Evolutionary conservation across 1,139 yeast genomes (phyloP).

Genomic region (Yamadazyma spencermartinsiae): DNA sequence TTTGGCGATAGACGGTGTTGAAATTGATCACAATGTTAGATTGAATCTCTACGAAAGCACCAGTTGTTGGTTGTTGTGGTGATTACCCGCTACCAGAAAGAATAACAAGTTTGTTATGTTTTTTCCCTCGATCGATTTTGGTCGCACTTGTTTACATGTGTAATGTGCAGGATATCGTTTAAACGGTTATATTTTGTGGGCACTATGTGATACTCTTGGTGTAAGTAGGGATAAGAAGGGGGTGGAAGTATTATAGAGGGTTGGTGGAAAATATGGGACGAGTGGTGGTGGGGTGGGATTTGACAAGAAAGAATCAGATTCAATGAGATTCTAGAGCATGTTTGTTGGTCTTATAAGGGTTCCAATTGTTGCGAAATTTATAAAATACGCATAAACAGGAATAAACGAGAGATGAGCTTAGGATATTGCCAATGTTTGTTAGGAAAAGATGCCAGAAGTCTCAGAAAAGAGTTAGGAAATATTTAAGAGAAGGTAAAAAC

Average conservation of each 20-base stretch:
- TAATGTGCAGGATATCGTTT: not conserved
- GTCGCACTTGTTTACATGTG: not conserved
- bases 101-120: not conserved
- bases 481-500: too few species aligned
- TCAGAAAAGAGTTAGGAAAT: not conserved
- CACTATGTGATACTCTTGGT: too few species aligned
- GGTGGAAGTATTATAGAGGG: too few species aligned
- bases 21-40: too few species aligned
- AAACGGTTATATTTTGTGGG: too few species aligned
- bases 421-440: not conserved
- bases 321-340: not conserved
- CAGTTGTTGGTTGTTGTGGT: not conserved
- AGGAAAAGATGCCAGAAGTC: not conserved
- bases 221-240: too few species aligned
- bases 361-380: slow-evolving; percentile 3
- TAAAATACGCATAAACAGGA: not conserved
- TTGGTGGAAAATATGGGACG: too few species aligned
- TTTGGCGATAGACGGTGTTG: too few species aligned
- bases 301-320: too few species aligned
- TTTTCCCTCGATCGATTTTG: slow-evolving; percentile 1
- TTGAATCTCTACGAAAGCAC: too few species aligned
- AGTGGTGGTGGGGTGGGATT: too few species aligned
- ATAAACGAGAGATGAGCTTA: not conserved
- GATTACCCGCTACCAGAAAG: not conserved
- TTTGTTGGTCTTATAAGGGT: too few species aligned